Conservation (phyloP, 2,329 filamentous ascomycete genomes). For the Ceratocystis papillata region DNA sequence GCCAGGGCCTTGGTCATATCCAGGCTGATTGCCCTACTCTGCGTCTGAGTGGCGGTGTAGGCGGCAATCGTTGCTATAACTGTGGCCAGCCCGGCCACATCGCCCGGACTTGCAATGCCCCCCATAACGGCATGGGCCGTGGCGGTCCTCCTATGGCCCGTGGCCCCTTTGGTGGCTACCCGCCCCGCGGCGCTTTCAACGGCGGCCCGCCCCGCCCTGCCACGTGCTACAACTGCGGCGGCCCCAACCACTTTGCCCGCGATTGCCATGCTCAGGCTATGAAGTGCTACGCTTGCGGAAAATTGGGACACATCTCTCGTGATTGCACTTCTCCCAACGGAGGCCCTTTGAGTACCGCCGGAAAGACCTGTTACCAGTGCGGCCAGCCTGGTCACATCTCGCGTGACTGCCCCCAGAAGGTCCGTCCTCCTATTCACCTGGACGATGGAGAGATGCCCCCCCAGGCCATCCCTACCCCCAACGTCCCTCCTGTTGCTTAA, state of each 20-base stretch:
- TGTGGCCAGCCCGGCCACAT: conserved; percentile 89
- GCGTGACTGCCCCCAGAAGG: conserved; percentile 78
- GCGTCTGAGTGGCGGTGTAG: conserved; percentile 71
- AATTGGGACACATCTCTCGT: conserved; percentile 81
- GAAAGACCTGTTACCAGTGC: conserved; percentile 98
- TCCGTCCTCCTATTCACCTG: conserved; percentile 28
- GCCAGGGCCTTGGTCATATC: conserved; percentile 94
- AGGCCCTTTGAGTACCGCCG: conserved; percentile 85
- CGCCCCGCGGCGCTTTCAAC: conserved; percentile 60
- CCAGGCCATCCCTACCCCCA: conserved; percentile 12
- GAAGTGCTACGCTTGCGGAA: conserved; percentile 97
- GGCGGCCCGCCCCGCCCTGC: conserved; percentile 50
- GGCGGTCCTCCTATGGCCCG: conserved; percentile 55
- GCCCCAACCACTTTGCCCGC: conserved; percentile 95
- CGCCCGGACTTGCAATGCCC: conserved; percentile 70
- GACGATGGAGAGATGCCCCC: not conserved
- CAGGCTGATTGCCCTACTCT: conserved; percentile 98
- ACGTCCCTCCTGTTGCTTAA: conserved; percentile 32
- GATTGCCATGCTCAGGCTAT: conserved; percentile 97
- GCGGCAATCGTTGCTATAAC: conserved; percentile 87
- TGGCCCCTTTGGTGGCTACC: conserved; percentile 53
- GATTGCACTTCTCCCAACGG: conserved; percentile 97
- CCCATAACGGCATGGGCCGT: conserved; percentile 56
- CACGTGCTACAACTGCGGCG: conserved; percentile 65
- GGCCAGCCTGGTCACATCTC: conserved; percentile 94